Conservation (phyloP, 2,329 filamentous ascomycete species). For the Alternaria consortialis region DNA sequence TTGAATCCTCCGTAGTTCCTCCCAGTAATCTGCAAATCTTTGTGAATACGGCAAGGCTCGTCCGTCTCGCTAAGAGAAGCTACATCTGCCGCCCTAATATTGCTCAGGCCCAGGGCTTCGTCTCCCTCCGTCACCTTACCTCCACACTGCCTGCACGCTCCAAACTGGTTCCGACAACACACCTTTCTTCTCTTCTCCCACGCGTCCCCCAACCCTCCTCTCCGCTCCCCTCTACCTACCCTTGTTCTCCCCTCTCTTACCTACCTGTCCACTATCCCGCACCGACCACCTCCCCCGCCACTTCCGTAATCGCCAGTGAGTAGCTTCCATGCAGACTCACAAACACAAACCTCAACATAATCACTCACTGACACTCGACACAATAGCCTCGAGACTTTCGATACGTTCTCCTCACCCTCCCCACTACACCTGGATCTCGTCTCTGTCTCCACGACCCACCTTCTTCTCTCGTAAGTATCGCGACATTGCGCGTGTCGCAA, state of each 20-base stretch:
- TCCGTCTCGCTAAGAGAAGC: conserved; percentile 44
- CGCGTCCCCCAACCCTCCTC: conserved; percentile 27
- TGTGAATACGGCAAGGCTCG: conserved; percentile 39
- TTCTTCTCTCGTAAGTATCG: conserved; percentile 30
- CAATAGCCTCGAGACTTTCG: conserved; percentile 19
- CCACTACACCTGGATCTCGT: conserved; percentile 8
- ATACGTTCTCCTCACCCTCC: conserved; percentile 16
- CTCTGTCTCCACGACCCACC: conserved; percentile 8
- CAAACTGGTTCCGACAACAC: conserved; percentile 24
- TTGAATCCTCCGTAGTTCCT: conserved; percentile 16
- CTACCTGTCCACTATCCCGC: conserved; percentile 33
- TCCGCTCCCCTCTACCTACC: conserved; percentile 27
- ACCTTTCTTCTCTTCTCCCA: conserved; percentile 34
- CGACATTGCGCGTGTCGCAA: conserved; percentile 24
- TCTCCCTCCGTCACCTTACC: conserved; percentile 35
- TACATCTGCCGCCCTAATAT: conserved; percentile 38
- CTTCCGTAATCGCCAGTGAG: conserved; percentile 45
- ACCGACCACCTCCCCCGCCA: conserved; percentile 48
- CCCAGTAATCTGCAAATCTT: conserved; percentile 25
- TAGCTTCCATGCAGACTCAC: conserved; percentile 26
- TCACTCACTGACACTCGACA: conserved; percentile 33
- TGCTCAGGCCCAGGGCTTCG: conserved; percentile 14
- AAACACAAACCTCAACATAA: conserved; percentile 33
- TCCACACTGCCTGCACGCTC: conserved; percentile 22
- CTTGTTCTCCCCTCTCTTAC: conserved; percentile 17